These are phyloP conservation scores for Acorus calamus DNA, from an alignment of 106 monocot genomes.

Conservation along the genomic window DNA sequence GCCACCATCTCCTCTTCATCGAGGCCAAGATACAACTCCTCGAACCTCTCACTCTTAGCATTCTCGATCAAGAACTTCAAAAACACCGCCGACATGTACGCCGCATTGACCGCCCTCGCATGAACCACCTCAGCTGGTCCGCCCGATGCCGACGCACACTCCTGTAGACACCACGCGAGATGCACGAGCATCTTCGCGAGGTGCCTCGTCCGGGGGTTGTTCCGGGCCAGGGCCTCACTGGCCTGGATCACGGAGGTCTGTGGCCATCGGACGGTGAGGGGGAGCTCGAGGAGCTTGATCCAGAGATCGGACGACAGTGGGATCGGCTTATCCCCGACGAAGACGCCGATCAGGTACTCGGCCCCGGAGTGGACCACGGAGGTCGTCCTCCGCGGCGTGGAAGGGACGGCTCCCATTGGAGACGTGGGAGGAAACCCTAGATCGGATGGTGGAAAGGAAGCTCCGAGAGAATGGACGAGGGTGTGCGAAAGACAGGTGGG, in stretches of 20 bases:
- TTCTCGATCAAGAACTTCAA: constrained; percentile 88
- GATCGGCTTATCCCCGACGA: constrained; percentile 71
- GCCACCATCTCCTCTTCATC: constrained; percentile 43
- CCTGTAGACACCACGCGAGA: constrained; percentile 81
- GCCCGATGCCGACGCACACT: constrained; percentile 28
- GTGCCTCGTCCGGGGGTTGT: constrained; percentile 80
- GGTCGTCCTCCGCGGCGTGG: constrained; percentile 43
- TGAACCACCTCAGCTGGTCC: constrained; percentile 27
- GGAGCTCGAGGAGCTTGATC: constrained; percentile 81
- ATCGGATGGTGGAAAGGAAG: too few species aligned
- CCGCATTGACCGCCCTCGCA: constrained; percentile 70
- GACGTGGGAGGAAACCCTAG: too few species aligned
- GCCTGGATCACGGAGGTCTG: constrained; percentile 49
- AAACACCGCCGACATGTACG: constrained; percentile 87
- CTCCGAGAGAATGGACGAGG: too few species aligned
- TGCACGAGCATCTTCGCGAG: constrained; percentile 89
- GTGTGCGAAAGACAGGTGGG: too few species aligned
- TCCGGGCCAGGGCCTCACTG: constrained; percentile 65
- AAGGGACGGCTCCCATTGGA: constrained; percentile 74
- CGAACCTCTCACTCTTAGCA: constrained; percentile 53
- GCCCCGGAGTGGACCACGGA: constrained; percentile 27
- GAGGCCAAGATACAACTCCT: constrained; percentile 61
- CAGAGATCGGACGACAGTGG: constrained; percentile 84
- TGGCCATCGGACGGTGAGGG: constrained; percentile 74
- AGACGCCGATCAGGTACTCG: constrained; percentile 65